These are phyloP conservation scores for Huiozyma naganishii DNA, from an alignment of 805 yeast genomes.

Conservation along the genomic window DNA sequence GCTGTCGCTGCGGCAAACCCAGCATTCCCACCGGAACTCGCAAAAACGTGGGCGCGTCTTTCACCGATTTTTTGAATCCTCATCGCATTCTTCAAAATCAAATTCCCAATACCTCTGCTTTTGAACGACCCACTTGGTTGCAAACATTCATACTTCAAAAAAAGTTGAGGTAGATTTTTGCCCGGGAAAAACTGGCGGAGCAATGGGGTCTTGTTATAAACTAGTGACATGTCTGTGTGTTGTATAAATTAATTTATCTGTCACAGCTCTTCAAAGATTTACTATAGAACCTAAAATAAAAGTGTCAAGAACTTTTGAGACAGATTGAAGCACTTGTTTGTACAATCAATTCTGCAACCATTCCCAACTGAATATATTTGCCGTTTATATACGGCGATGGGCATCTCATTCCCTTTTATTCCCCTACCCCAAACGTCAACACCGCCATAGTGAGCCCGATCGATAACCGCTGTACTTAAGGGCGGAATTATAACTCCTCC, in stretches of 20 bases:
- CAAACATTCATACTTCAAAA: constrained; percentile 39
- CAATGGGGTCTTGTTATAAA: constrained; percentile 17
- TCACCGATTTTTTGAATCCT: constrained; percentile 19
- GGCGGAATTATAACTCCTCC: too few species aligned
- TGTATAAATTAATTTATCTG: background rate
- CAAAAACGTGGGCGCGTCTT: constrained; percentile 32
- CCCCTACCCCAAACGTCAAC: too few species aligned
- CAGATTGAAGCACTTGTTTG: too few species aligned
- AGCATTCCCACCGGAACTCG: constrained; percentile 43
- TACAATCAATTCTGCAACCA: too few species aligned
- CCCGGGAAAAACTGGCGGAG: constrained; percentile 12
- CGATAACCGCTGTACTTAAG: too few species aligned
- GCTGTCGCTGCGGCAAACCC: constrained; percentile 42
- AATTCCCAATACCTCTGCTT: constrained; percentile 43
- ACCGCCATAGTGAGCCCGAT: too few species aligned
- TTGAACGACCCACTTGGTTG: constrained; percentile 53
- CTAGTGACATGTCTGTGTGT: constrained; percentile 8
- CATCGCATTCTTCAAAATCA: constrained; percentile 29
- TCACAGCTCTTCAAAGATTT: too few species aligned
- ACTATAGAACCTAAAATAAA: too few species aligned
- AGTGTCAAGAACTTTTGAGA: too few species aligned
- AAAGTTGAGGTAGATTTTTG: constrained; percentile 23
- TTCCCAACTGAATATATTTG: too few species aligned
- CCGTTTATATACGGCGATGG: too few species aligned
- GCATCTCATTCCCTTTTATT: too few species aligned